Base-by-base conservation (phyloP, 805 yeast genomes). In the Ascoidea tarda region DNA sequence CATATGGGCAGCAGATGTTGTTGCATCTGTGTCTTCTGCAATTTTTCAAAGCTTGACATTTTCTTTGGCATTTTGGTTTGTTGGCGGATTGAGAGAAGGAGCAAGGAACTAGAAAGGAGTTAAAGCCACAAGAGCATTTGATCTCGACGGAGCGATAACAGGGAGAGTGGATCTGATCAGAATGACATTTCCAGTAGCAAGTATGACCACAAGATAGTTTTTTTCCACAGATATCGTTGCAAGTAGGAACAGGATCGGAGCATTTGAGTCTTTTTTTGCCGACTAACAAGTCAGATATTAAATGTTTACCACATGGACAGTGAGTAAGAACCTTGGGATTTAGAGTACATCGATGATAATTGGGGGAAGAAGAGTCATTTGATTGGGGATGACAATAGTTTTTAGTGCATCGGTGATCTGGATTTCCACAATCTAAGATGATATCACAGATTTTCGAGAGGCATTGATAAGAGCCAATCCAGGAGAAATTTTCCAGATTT, bases 21-120 rank as follows among this genome's bases (percentile, higher is more conserved):
- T 72, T 65, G 65, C 96, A 93, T 55, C 81, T 73, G 67, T 89
- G 97, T 55, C 87, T 78, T 55, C 91, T 78, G 64, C 97, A 89
- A 55, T 81, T 84, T 65, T 85, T 73, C 50, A 81, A 66, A 0
- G 88, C 85, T 48, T 79, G 77, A 65, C 96, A 90, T 62, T 82
- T 82, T 50, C 81, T 79, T 5, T 65, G 66, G 67, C 97, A 89
- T 38, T 65, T 68, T 16, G 96, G 88, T 6, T 55, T 58, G 44
- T 68, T 64, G 0, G 82, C 84, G 3, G 67, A 60, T 50, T 69
- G 75, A n/a, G 73, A 56, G 54, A 83, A 77, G 49, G 65, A 66
- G 62, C 96, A 87, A 0, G 91, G 82, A 5, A 83, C 82, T 5
- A 73, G 61, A 62, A 69, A 86, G n/a, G 67, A 62, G 33, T 74